Evolutionary conservation across 352 stramenopile species (phyloP), one percentile per base, ranked within the genome.

Genomic region (Phytophthora vignae): DNA sequence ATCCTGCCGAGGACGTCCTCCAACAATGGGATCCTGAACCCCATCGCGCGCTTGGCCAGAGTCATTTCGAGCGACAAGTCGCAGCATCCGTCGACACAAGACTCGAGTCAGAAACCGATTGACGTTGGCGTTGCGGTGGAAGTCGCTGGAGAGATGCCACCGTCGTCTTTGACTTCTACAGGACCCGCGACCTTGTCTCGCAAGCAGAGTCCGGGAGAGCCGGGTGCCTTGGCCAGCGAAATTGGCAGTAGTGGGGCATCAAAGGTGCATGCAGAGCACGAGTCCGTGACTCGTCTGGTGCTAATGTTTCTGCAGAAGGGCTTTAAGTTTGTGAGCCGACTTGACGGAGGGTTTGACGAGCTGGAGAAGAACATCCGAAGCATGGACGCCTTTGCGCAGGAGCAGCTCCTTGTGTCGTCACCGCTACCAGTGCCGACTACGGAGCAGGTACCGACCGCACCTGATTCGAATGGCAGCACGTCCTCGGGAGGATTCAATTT

Each of bases 301-400:
- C 61, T 96, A 8, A 90, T 96, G 78, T 96, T 97, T 59, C 70
- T 96, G 11, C 86, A 96, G 60, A 93, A 95, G 10, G 90, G 88
- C 0, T 97, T 96, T 52, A 87, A 94, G 67, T 88, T 95, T 53
- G 90, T 97, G 17, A 96, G 90, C 60, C 84, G 87, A 9, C 68
- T 97, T 1, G 85, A 94, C 22, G 90, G 90, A 19, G 88, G 91
- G 0, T 96, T 96, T 59, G 87, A 93, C 2, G 85, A 92, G 42
- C 71, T 97, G n/a, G 88, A 93, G 50, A 71, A 83, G 17, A 81
- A 79, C 49, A 91, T 97, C 22, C 55, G 79, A 42, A 71, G 61
- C 4, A 88, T 94, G 73, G 87, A 95, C 21, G 44, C 73, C 21
- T 92, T 91, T 40, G 60, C 79, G 0, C 79, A 94, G 53, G 86